Base-by-base conservation (phyloP, 208 protist genomes). In the Entamoeba invadens region DNA sequence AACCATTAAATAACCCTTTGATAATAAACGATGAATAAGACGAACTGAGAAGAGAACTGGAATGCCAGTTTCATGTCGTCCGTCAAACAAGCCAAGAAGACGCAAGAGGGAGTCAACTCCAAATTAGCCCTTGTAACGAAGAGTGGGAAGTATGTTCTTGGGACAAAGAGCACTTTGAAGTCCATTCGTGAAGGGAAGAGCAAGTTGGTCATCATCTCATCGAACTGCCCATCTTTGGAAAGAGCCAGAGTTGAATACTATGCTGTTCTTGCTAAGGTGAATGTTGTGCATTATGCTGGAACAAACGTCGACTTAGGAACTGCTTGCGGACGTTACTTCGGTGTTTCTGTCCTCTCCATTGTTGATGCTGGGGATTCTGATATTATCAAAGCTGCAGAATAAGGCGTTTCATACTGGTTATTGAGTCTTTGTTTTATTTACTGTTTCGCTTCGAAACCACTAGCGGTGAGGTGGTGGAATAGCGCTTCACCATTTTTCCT, bases 171-270 rank as follows among this genome's bases (percentile, higher is more conserved):
- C 31, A 94, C 94, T 25, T 31, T 95, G 12, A 92, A 94, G 91
- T 35, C 45, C 8, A 91, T 95, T 42, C 45, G 94, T 45, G 77
- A 94, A 45, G 94, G 94, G 42, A 44, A 95, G 12, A 94, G 94
- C n/a, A 95, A 95, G 38, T 46, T 95, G 31, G n/a, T 95, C 46
- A 51, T 95, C 3, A 87, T 95, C 5, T 44, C 93, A 14, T 92
- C 72, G 21, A 95, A 95, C 94, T 94, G 45, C 31, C 94, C 94
- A 44, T n/a, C 94, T 6, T 92, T 95, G 25, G 57, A 91, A n/a
- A 95, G 45, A 45, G 93, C 94, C 44, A 92, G 95, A 91, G 25
- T 95, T n/a, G 94, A 95, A 44, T 95, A 95, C 44, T 50, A 94
- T 14, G 14, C 93, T 68, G 93, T 94, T 91, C 94, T 95, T 44